Evolutionary conservation across 2,329 filamentous ascomycete genomes (phyloP), one percentile per base, ranked within the genome.

Genomic region (Aphanocladium album): DNA sequence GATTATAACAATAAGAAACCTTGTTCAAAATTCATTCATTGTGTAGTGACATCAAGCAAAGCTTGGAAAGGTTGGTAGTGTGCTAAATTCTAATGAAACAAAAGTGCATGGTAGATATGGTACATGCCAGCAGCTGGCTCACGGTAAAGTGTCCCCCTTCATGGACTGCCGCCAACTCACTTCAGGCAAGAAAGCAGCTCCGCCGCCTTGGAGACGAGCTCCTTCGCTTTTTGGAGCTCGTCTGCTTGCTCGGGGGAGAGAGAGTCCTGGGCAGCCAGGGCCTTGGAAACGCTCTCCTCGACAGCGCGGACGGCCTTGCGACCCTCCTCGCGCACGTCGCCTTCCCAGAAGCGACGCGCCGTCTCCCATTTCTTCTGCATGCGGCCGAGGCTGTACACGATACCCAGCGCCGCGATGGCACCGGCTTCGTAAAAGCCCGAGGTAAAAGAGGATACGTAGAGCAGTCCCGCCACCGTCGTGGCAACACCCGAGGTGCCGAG

Each of bases 401-500:
- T 73, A 8, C 86, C 86, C 1, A 88, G 72, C 4, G 85, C 84
- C 8, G 83, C 83, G 2, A 88, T 79, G 1, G 84, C 82, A 25
- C 85, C 83, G 9, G 84, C 83, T 68, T 88, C 85, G 68, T 87
- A 88, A 0, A 83, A 62, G 3, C 77, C 77, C 0, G 79, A 78
- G 1, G 83, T 79, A 21, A 81, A 74, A 0, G 78, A 80, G 2
- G 82, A 84, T 8, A 85, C 66, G 67, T 88, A 88, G 2, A 83
- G 76, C 11, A 88, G 75, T 0, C 73, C 80, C 0, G 80, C 82
- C 1, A 88, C 76, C 0, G 79, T 79, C 0, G 76, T 77, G 1
- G 83, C 83, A 3, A 89, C 75, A 5, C 85, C 84, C 0, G 90
- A 89, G 0, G 90, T 91, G 57, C 86, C 88, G 0, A 91, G 76